These are phyloP conservation scores for Collybia mongolica DNA, from an alignment of 768 basidiomycete species.

Conservation along the genomic window DNA sequence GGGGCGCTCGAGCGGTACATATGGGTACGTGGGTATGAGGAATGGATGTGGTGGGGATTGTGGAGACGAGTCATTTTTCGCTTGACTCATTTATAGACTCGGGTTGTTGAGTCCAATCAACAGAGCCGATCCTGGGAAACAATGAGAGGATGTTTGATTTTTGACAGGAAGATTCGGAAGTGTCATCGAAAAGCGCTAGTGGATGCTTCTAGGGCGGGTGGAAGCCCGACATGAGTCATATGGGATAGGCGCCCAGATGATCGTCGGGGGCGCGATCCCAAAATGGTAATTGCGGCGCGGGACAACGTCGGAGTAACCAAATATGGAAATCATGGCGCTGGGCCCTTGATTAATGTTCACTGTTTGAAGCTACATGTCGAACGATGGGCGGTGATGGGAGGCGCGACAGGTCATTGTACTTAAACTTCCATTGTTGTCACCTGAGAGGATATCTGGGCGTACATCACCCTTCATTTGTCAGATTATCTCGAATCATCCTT, in stretches of 20 bases:
- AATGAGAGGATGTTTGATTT: neutral
- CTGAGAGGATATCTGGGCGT: too few species aligned
- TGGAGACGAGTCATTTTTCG: slow-evolving; percentile 4
- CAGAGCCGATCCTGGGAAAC: neutral
- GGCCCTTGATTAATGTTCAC: too few species aligned
- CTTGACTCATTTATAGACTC: neutral
- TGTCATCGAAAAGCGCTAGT: neutral
- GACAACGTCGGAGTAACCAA: neutral
- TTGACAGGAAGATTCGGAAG: neutral
- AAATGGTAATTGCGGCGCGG: neutral
- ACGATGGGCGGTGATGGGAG: too few species aligned
- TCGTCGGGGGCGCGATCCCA: neutral
- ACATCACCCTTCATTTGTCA: too few species aligned
- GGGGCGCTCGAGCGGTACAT: neutral
- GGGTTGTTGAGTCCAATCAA: neutral
- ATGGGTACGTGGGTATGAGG: neutral
- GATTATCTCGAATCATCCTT: too few species aligned
- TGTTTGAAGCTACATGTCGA: too few species aligned
- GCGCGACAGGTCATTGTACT: too few species aligned
- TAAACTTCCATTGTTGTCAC: too few species aligned
- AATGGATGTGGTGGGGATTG: neutral
- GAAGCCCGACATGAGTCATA: slow-evolving; percentile 1
- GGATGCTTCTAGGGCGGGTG: neutral
- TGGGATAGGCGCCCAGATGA: neutral
- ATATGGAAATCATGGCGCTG: neutral